Conservation (phyloP, 352 stramenopile genomes). For the Phytophthora vignae region DNA sequence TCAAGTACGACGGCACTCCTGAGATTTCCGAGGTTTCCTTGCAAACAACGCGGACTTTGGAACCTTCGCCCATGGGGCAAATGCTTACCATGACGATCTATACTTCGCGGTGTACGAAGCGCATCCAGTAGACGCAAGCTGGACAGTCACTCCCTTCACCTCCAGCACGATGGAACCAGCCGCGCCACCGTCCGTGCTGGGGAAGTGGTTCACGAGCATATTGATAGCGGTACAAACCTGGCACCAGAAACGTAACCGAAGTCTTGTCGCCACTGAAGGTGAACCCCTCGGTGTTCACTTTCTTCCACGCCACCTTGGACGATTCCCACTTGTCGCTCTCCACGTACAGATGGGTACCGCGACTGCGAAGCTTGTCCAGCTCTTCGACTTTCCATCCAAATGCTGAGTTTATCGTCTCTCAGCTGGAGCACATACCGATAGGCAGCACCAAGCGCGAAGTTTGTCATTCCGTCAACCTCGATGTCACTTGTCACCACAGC, state of each 20-base stretch:
- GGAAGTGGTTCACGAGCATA: conserved; percentile 20
- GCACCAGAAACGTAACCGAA: neutral
- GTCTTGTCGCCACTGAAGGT: neutral
- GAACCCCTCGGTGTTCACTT: neutral
- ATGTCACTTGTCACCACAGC: too few relatives aligned
- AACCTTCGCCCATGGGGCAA: conserved; percentile 1
- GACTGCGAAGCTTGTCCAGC: too few relatives aligned
- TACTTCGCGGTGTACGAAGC: neutral
- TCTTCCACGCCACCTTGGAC: conserved; percentile 5
- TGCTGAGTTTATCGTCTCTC: too few relatives aligned
- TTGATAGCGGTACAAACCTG: conserved; percentile 14
- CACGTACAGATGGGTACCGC: neutral
- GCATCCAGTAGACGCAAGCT: neutral
- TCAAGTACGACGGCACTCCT: conserved; percentile 14
- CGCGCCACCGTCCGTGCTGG: neutral
- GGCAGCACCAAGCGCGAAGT: too few relatives aligned
- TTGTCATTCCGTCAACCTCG: too few relatives aligned
- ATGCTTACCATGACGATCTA: conserved; percentile 9
- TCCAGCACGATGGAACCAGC: conserved; percentile 7
- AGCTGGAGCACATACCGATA: too few relatives aligned
- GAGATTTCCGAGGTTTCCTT: neutral
- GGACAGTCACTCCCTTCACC: too few relatives aligned
- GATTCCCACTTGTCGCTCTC: neutral
- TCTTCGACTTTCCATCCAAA: too few relatives aligned
- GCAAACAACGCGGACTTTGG: neutral